Evolutionary conservation across 2,329 filamentous ascomycete genomes (phyloP), one percentile per base, ranked within the genome.

Genomic region (Curvularia spicifera): DNA sequence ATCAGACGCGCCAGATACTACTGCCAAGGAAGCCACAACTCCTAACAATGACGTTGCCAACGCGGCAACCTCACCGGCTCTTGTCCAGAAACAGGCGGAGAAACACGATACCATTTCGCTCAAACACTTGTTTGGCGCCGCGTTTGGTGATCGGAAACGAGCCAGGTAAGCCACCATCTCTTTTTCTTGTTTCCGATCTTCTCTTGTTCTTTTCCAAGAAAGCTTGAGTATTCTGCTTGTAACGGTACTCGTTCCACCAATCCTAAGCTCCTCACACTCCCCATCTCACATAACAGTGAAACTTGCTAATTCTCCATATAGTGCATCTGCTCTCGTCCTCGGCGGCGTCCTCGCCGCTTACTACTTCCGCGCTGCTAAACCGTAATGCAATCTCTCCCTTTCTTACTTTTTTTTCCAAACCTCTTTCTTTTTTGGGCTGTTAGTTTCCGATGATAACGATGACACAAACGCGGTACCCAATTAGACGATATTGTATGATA

Each of bases 111-210:
- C n/a, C 15, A 49, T 35, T 40, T 57, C 42, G 7, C 63, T 10
- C 56, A 56, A n/a, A 48, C 44, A 54, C 61, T 42, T 67, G 60
- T 55, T 65, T 35, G 57, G 62, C 28, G 61, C 59, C 26, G 42
- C 64, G 60, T 56, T 65, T 35, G 59, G 62, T 24, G 63, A 61
- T 35, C 57, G 60, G 51, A 69, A 69, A 61, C 61, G 63, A 57
- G 66, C 64, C 24, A 67, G 67, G 70, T 71, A 58, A 70, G 69
- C 53, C 29, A 44, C 28, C 9, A 15, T 13, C 33, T 40, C n/a
- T 22, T 51, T 53, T 39, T 46, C 53, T 47, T 18, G 5, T 35
- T 28, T 8, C 26, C 8, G 26, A 28, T 37, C n/a, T 37, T 9
- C 18, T 37, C 35, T n/a, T n/a, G 33, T 35, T 35, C 13, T 35